phyloP scores from a whole-genome alignment of 148 eudicot species.

The Amaranthus palmeri region DNA sequence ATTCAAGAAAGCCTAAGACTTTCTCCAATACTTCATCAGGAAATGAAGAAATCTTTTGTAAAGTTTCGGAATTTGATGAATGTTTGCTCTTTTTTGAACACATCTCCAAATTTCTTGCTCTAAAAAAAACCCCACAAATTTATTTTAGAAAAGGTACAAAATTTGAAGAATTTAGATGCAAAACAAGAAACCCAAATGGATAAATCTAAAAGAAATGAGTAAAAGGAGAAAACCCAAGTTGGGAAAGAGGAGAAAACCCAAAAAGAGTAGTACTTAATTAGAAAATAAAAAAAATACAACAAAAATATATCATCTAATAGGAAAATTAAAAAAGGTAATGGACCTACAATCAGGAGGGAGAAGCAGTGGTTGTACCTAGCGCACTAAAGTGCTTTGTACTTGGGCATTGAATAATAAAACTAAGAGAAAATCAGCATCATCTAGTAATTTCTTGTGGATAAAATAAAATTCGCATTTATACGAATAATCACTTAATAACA shows the following conservation, averaged over 20 bases:
- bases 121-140: not conserved
- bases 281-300: not conserved
- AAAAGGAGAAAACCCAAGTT: constrained; percentile 1
- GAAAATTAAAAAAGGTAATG: constrained; percentile 3
- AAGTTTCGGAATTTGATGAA: constrained; percentile 16
- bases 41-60: constrained; percentile 27
- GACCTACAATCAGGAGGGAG: constrained; percentile 18
- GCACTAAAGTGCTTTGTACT: constrained; percentile 32
- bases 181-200: constrained; percentile 6
- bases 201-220: not conserved
- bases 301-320: not conserved
- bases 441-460: constrained; percentile 17
- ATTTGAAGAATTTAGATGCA: constrained; percentile 5
- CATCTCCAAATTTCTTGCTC: not conserved
- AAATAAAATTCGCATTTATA: not conserved
- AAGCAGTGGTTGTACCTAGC: constrained; percentile 40
- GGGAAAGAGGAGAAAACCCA: not conserved
- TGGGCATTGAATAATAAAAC: constrained; percentile 17
- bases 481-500: no score
- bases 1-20: constrained; percentile 49
- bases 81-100: constrained; percentile 19
- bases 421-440: not conserved
- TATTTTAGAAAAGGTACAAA: not conserved
- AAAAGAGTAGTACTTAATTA: constrained; percentile 6
- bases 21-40: constrained; percentile 77